Conservation (phyloP, 805 yeast species). For the Limtongia smithiae region DNA sequence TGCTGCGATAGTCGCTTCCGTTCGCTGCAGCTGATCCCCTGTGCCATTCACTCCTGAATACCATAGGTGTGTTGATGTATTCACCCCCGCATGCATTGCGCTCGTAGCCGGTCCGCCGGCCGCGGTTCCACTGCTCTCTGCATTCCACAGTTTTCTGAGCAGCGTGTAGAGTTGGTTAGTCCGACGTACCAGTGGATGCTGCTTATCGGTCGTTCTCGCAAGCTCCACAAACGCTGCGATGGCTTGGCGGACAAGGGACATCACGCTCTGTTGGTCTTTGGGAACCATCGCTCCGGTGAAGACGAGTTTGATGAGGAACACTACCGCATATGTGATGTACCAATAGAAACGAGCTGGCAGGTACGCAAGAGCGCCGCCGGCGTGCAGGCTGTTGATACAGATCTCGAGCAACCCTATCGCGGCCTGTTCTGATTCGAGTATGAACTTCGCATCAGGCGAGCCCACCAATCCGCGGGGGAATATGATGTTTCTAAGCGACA, state of each 20-base stretch:
- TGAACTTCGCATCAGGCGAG: constrained; percentile 30
- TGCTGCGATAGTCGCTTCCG: too few relatives aligned
- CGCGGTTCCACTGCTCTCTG: constrained; percentile 20
- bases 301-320: constrained; percentile 30
- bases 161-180: constrained; percentile 17
- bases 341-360: constrained; percentile 29
- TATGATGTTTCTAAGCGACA: constrained; percentile 12
- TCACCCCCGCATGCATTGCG: background rate
- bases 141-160: constrained; percentile 18
- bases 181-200: constrained; percentile 22
- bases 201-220: constrained; percentile 9
- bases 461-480: constrained; percentile 30
- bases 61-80: background rate
- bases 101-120: too few relatives aligned
- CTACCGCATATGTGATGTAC: constrained; percentile 29
- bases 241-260: constrained; percentile 11
- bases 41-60: too few relatives aligned
- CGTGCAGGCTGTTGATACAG: constrained; percentile 24
- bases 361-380: constrained; percentile 29
- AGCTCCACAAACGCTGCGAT: constrained; percentile 16
- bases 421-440: constrained; percentile 27
- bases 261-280: constrained; percentile 17
- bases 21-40: too few relatives aligned
- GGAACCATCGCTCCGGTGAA: constrained; percentile 29
- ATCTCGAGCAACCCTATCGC: constrained; percentile 25